A percentile compares a stretch with the other conserved stretches of the same genome.
These are phyloP conservation scores for Endothia cerciana DNA, from an alignment of 2,329 filamentous ascomycete genomes.

Conservation along the genomic window DNA sequence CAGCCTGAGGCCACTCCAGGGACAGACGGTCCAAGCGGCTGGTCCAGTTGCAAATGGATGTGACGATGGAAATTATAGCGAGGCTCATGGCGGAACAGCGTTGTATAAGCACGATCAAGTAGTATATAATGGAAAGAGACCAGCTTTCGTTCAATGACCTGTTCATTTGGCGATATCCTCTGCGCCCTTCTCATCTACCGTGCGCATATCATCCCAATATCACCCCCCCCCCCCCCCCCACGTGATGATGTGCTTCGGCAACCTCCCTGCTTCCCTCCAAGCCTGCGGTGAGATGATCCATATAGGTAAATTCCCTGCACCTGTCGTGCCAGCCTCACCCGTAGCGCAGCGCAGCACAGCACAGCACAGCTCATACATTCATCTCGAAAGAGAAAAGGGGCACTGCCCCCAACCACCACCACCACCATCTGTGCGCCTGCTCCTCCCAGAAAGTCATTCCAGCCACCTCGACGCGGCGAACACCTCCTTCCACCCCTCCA, in stretches of 20 bases:
- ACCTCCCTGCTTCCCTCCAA: too few species aligned
- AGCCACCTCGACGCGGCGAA: constrained; percentile 48
- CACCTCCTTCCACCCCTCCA: constrained; percentile 50
- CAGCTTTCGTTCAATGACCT: background rate
- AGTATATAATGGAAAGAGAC: background rate
- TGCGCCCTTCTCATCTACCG: background rate
- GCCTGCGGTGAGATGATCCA: too few species aligned
- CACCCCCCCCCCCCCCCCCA: too few species aligned
- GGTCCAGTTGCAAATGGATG: background rate
- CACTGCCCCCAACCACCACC: too few species aligned
- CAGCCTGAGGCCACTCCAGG: background rate
- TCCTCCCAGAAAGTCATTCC: constrained; percentile 38
- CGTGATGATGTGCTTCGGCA: too few species aligned
- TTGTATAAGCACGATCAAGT: background rate
- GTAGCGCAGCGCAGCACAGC: background rate
- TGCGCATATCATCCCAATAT: background rate
- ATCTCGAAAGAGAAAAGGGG: too few species aligned
- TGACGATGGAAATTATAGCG: background rate
- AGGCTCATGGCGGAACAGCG: constrained; percentile 4
- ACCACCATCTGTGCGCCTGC: too few species aligned
- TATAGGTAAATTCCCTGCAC: too few species aligned
- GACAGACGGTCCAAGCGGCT: background rate
- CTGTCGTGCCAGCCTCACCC: too few species aligned
- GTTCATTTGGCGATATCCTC: background rate
- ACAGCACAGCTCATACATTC: too few species aligned